Base-by-base conservation (phyloP, 257 asterid genomes). In the Echium plantagineum region DNA sequence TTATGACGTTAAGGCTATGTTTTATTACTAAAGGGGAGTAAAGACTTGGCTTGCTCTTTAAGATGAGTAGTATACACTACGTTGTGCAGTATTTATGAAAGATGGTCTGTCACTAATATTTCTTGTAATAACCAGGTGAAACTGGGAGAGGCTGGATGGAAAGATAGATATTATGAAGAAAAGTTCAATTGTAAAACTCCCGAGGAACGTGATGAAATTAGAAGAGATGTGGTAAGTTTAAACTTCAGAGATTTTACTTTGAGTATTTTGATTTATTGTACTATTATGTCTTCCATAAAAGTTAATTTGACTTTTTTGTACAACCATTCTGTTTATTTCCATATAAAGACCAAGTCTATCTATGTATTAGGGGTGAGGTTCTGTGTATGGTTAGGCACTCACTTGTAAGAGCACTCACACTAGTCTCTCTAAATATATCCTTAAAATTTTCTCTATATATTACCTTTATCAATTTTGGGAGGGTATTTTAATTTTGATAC, bases 61-160 rank as follows among this genome's bases (percentile, higher is more conserved):
- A 38, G 48, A 15, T 38, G 15, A 38, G 48, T 42, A 13, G 49
- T 13, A 42, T 42, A 10, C 3, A 12, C 49, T 42, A 12, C 10
- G 49, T 42, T 10, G 49, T 42, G 49, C 49, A 42, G 49, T 42
- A 42, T 42, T 42, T 42, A 42, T 42, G 49, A 42, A 42, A 12
- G 49, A 42, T 42, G 49, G 49, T 42, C 49, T 17, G 12, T 10
- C 15, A 13, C 49, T 42, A 42, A 42, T 42, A 12, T 63, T 46
- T 47, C 58, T 63, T 74, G 30, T 55, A 65, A 35, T 71, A 66
- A 75, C 31, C 61, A 90, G 98, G 83, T 91, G 71, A 88, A 81
- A 68, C 71, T 91, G 80, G 98, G 98, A 60, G 89, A 74, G 66
- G 75, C 95, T 28, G 98, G 96, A 46, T 91, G 98, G 98, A 88